Evolutionary conservation across 1,284 basidiomycete genomes (phyloP).

Genomic region (Leccinum pachyderme): DNA sequence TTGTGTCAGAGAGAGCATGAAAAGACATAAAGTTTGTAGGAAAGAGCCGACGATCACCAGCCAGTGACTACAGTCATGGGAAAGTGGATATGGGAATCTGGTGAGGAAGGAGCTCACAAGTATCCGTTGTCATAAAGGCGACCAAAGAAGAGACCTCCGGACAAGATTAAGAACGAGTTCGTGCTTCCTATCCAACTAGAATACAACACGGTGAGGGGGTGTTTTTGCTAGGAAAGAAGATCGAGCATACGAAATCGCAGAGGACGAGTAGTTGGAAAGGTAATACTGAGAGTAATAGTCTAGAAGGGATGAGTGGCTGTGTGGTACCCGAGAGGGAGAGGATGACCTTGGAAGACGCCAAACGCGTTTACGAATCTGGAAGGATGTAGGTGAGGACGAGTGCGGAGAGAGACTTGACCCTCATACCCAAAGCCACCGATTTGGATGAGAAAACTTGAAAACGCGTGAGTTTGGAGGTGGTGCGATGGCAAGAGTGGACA

Average conservation of each 20-base stretch:
- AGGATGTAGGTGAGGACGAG: background rate
- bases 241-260: constrained; percentile 34
- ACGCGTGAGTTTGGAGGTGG: constrained; percentile 3
- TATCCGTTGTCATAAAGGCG: constrained; percentile 36
- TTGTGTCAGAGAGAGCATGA: constrained; percentile 38
- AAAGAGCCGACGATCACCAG: constrained; percentile 27
- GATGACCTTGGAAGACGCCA: constrained; percentile 42
- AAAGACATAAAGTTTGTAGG: constrained; percentile 33
- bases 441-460: constrained; percentile 30
- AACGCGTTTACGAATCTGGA: constrained; percentile 37
- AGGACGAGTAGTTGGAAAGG: constrained; percentile 35
- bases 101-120: constrained; percentile 26
- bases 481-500: background rate
- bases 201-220: background rate
- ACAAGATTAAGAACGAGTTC: constrained; percentile 41
- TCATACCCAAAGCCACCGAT: constrained; percentile 38
- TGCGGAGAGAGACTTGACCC: background rate
- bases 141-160: constrained; percentile 36
- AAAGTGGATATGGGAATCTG: background rate
- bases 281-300: constrained; percentile 38
- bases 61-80: constrained; percentile 13
- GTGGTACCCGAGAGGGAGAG: background rate
- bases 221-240: background rate
- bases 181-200: constrained; percentile 51
- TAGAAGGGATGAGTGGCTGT: constrained; percentile 11